Evolutionary conservation across 257 asterid genomes (phyloP).

Genomic region (Solanum stenotomum): DNA sequence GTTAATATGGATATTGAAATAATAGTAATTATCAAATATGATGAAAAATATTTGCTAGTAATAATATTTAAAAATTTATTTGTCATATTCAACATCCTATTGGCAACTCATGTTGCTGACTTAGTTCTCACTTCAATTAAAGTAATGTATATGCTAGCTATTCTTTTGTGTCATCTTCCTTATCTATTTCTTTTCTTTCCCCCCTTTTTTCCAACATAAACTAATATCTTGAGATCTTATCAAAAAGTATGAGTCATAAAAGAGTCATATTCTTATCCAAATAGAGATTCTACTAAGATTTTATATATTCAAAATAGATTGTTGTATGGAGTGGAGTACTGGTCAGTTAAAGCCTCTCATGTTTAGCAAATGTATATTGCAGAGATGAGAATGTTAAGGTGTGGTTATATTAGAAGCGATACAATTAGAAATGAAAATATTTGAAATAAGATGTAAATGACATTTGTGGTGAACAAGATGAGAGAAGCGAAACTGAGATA

Average conservation of each 20-base stretch:
- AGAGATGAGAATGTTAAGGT: accelerated
- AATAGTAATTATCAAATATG: background rate
- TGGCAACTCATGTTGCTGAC: background rate
- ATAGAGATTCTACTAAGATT: background rate
- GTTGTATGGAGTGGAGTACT: background rate
- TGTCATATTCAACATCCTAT: background rate
- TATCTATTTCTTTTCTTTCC: too few relatives aligned
- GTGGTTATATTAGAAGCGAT: too few relatives aligned
- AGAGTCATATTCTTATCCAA: background rate
- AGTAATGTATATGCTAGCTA: background rate
- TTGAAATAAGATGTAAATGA: accelerated
- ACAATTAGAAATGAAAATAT: background rate
- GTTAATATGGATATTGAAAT: background rate
- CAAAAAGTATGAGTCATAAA: background rate
- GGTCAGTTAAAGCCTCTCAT: too few relatives aligned
- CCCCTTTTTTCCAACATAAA: background rate
- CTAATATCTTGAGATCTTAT: background rate
- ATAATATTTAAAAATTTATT: background rate
- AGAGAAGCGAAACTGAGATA: too few relatives aligned
- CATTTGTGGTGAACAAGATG: too few relatives aligned
- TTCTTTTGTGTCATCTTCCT: background rate
- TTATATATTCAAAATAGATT: background rate
- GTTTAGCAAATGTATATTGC: too few relatives aligned
- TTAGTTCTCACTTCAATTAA: background rate
- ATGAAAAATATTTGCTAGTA: background rate